Base-by-base conservation (phyloP, 148 eudicot genomes). In the Chenopodium suecicum region DNA sequence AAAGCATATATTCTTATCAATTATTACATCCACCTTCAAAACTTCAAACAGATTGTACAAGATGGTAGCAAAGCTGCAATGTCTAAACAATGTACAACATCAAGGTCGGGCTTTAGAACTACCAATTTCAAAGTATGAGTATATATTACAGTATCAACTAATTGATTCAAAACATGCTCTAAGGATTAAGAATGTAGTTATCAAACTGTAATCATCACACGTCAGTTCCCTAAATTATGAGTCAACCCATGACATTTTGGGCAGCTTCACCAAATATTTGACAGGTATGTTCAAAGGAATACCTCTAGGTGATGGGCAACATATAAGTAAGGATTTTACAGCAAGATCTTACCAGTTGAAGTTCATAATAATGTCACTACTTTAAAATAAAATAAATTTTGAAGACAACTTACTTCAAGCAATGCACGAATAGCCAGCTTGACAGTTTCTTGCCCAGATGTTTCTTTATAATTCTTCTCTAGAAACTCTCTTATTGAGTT, bases 401-500 rank as follows among this genome's bases (percentile, higher is more conserved):
- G 14, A 14, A 52, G 13, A 68, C 2, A 11, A 79, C 86, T 84
- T 89, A 96, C 99, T 87, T 96, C 98, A 23, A 96, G 98, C 76
- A 96, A 81, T 7, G 99, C 99, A 79, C 99, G 97, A 44, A 96
- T 92, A 32, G 99, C 97, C 81, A 94, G 88, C 85, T 96, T 96
- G 16, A 92, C 82, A 72, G 99, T 96, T 84, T 96, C 99, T 83
- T 89, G 97, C 48, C 98, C 99, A 67, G 98, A 91, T 56, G 98
- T 94, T 88, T 96, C 99, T 80, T 88, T 92, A 82, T 96, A 96
- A 80, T 96, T 96, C 89, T 96, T 96, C 86, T 94, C 99, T 87
- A 96, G 78, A 82, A 90, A 96, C 82, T 96, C 99, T 75, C 98
- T 82, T 62, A 94, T 87, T 1, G 99, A 96, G 75, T 96, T 96